A percentile compares a stretch with the other conserved stretches of the same genome.
phyloP scores from a whole-genome alignment of 768 basidiomycete genomes.

The Sarcodon aspratus region DNA sequence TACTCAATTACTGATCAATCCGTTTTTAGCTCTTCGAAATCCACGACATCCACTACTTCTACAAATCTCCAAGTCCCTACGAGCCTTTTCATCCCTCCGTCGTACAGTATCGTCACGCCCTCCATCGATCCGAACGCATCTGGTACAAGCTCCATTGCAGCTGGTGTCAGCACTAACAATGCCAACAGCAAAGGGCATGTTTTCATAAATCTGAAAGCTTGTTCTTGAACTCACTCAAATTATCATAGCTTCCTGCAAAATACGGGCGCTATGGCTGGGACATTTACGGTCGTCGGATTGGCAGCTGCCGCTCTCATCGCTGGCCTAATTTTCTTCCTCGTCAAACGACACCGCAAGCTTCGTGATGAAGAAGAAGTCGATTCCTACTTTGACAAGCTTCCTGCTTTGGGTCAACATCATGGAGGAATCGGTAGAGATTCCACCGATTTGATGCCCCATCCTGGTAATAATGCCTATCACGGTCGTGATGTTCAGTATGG shows the following conservation, averaged over 20 bases:
- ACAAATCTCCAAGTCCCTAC: neutral
- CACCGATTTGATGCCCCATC: constrained; percentile 5
- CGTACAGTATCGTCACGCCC: neutral
- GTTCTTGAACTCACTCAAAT: neutral
- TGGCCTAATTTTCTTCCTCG: constrained; percentile 16
- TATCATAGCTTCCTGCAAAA: constrained; percentile 34
- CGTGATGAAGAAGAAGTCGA: constrained; percentile 16
- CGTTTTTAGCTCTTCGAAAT: constrained; percentile 4
- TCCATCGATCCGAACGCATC: constrained; percentile 2
- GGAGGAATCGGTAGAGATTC: neutral
- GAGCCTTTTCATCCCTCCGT: neutral
- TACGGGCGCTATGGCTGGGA: constrained; percentile 34
- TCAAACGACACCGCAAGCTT: constrained; percentile 18
- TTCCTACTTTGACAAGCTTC: constrained; percentile 18
- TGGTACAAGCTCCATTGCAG: constrained; percentile 1
- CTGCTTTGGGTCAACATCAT: constrained; percentile 1
- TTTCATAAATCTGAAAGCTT: neutral
- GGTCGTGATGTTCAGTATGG: constrained; percentile 17
- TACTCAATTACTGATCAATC: constrained; percentile 2
- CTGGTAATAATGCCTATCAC: constrained; percentile 13
- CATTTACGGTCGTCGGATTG: constrained; percentile 30
- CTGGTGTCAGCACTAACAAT: neutral
- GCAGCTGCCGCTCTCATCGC: constrained; percentile 20
- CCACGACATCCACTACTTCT: neutral
- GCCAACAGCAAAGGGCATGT: neutral